Base-by-base conservation (phyloP, 2,329 filamentous ascomycete genomes). In the Hymenoscyphus infarciens region DNA sequence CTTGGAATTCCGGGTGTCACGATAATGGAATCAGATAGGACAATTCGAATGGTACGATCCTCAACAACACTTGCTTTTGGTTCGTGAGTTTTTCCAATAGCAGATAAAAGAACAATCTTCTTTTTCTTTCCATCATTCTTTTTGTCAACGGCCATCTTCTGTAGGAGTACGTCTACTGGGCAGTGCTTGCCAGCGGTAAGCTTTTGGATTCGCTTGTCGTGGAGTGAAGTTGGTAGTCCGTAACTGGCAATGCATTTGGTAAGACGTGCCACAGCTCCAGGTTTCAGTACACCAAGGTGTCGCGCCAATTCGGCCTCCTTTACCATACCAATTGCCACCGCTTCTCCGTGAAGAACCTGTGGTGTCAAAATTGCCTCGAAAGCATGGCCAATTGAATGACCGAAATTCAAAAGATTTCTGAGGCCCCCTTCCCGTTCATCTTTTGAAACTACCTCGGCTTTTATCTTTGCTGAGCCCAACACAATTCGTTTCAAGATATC, bases 91-190 rank as follows among this genome's bases (percentile, higher is more conserved):
- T 88, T 86, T 62, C 95, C 95, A 73, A 99, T 96, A 13, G 90
- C 90, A 0, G 92, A 93, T 11, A 99, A 82, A 7, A 99, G 83
- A 6, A 97, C 94, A 66, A 99, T 90, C 78, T 97, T 98, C 82
- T 99, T 99, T 77, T 94, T 92, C 63, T 85, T 85, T 1, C 95
- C 95, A 54, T 96, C 90, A 68, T 99, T 99, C 81, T 99, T 99
- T 83, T 99, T 99, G 78, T 99, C 95, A 8, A 99, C 89, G 0
- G 90, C 92, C 95, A 99, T 99, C 75, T 96, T 96, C 68, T 89
- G 83, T 62, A 99, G 82, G 59, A 99, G 78, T 39, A 90, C 84
- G 69, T 97, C 91, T 2, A 97, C 91, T 0, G 90, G 88, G 74
- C 95, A 99, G 67, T 86, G 82, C 77, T 96, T 97, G 60, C 90